Conservation (phyloP, 768 basidiomycete genomes). For the Leccinum rimulosum region DNA sequence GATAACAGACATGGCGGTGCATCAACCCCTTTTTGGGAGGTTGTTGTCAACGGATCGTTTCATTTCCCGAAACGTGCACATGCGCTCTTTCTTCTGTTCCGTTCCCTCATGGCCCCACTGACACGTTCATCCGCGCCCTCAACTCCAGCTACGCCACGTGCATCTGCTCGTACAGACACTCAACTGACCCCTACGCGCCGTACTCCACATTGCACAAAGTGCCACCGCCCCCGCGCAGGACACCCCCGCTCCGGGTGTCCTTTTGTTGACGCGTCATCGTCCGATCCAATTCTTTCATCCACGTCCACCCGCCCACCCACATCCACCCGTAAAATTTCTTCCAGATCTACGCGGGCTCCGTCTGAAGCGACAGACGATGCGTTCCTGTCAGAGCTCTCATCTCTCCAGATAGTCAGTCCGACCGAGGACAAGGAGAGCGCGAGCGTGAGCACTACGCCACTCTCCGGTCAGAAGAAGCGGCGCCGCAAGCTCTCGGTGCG, state of each 20-base stretch:
- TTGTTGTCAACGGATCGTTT: neutral
- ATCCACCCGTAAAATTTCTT: neutral
- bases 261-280: slow-evolving; percentile 32
- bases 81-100: neutral
- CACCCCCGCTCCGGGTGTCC: slow-evolving; percentile 68
- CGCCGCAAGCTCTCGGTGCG: slow-evolving; percentile 30
- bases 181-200: slow-evolving; percentile 43
- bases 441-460: slow-evolving; percentile 3
- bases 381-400: slow-evolving; percentile 44
- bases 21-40: neutral
- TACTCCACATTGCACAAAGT: slow-evolving; percentile 52
- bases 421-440: slow-evolving; percentile 11
- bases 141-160: slow-evolving; percentile 25
- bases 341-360: neutral
- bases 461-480: neutral
- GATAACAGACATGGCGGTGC: neutral
- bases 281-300: slow-evolving; percentile 13
- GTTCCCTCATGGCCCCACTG: slow-evolving; percentile 16
- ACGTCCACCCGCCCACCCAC: slow-evolving; percentile 1
- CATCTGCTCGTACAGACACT: slow-evolving; percentile 5
- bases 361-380: slow-evolving; percentile 19
- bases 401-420: slow-evolving; percentile 40
- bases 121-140: slow-evolving; percentile 33
- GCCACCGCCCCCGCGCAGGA: slow-evolving; percentile 51
- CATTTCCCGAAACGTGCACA: neutral